A percentile compares a stretch with the other conserved stretches of the same genome.
Conservation (phyloP, 148 eudicot genomes). For the Chenopodium suecicum region DNA sequence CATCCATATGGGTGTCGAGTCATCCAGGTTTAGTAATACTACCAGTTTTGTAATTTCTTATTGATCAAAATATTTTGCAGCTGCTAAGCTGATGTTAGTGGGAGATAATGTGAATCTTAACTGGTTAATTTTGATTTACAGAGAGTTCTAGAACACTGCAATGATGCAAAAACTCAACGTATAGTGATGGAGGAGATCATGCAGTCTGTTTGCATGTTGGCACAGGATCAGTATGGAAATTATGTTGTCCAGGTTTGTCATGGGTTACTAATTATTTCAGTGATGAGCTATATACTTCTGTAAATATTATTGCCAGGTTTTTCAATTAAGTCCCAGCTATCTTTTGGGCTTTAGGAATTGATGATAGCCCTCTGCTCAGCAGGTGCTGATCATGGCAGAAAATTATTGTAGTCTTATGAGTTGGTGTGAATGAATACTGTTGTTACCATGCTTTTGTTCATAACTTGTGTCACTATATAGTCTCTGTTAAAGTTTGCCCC, state of each 20-base stretch:
- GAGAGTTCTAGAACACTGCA: constrained; percentile 95
- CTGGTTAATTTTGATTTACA: constrained; percentile 33
- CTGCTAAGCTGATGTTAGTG: background rate
- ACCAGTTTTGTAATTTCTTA: background rate
- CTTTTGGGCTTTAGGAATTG: background rate
- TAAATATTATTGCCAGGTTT: background rate
- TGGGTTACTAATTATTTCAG: background rate
- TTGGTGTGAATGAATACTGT: too few relatives aligned
- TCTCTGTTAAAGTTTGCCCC: too few relatives aligned
- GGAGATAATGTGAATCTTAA: constrained; percentile 13
- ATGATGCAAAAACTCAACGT: constrained; percentile 56
- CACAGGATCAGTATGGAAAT: constrained; percentile 85
- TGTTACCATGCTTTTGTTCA: too few relatives aligned
- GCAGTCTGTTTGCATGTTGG: constrained; percentile 69
- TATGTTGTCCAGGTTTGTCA: constrained; percentile 76
- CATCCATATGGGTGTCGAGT: constrained; percentile 99
- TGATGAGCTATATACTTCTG: background rate
- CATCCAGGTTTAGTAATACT: constrained; percentile 48
- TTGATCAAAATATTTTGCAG: background rate
- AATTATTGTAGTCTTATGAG: too few relatives aligned
- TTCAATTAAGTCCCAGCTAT: background rate
- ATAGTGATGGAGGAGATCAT: constrained; percentile 80
- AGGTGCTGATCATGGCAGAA: background rate
- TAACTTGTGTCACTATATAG: background rate
- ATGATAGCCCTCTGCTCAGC: background rate